phyloP scores from a whole-genome alignment of 2,329 filamentous ascomycete species.

The Arthrobotrys sinensis region DNA sequence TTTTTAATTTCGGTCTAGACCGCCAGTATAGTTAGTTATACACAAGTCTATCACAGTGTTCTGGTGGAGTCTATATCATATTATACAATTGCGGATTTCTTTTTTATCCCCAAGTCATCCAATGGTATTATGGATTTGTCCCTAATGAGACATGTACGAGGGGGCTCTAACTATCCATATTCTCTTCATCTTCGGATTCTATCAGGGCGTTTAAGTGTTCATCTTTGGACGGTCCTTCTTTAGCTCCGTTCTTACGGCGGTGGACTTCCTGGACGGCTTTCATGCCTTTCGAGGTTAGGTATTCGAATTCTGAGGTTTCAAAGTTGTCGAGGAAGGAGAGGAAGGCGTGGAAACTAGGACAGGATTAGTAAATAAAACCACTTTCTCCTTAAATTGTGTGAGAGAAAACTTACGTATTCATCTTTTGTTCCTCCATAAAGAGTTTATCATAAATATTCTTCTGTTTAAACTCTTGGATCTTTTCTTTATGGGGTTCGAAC shows the following conservation, averaged over 20 bases:
- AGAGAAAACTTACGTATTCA: conserved; percentile 79
- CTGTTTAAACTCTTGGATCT: conserved; percentile 91
- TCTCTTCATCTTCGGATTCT: conserved; percentile 56
- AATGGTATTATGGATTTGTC: no score
- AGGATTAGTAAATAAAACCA: conserved; percentile 16
- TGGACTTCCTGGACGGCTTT: conserved; percentile 61
- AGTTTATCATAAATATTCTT: conserved; percentile 92
- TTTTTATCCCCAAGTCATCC: no score
- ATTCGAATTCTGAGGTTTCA: conserved; percentile 62
- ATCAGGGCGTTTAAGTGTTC: conserved; percentile 60
- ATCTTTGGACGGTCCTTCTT: conserved; percentile 24
- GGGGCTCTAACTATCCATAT: conserved; percentile 43
- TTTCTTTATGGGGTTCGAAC: conserved; percentile 82
- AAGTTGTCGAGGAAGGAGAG: conserved; percentile 64
- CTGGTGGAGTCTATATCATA: no score
- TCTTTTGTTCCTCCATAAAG: conserved; percentile 88
- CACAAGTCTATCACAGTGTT: no score
- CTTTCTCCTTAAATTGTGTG: no score
- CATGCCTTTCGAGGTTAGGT: conserved; percentile 63
- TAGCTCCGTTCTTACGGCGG: conserved; percentile 8
- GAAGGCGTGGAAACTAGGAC: conserved; percentile 63
- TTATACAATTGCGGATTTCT: conserved; percentile 5
- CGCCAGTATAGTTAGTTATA: no score
- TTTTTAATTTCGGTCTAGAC: no score
- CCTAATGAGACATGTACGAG: no score